phyloP scores from a whole-genome alignment of 768 basidiomycete species.

The Mycena filopes region DNA sequence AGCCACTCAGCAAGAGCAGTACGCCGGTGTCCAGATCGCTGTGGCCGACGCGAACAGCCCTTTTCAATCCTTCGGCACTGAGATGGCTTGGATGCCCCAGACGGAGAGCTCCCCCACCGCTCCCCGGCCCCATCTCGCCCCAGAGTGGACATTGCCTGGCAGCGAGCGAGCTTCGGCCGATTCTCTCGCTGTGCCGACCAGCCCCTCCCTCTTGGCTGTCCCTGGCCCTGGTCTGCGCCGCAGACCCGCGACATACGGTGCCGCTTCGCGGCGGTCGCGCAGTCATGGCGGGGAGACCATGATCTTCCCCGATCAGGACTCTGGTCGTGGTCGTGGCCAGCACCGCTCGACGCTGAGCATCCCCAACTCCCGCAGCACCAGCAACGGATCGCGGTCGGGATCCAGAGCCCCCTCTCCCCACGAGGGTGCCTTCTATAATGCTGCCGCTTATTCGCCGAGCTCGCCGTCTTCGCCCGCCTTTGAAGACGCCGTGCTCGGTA shows the following conservation, averaged over 20 bases:
- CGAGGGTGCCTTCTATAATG: constrained; percentile 1
- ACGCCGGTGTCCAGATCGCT: constrained; percentile 18
- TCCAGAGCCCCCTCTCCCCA: constrained; percentile 21
- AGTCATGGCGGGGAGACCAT: constrained; percentile 25
- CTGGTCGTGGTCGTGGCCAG: constrained; percentile 30
- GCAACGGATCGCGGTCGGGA: constrained; percentile 19
- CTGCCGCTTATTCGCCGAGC: constrained; percentile 15
- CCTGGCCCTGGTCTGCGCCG: constrained; percentile 24
- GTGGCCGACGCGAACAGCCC: constrained; percentile 7
- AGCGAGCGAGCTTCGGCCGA: constrained; percentile 3
- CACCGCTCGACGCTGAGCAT: constrained; percentile 31
- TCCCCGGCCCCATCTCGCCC: neutral
- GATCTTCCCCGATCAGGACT: constrained; percentile 10
- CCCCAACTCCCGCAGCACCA: constrained; percentile 30
- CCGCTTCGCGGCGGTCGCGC: constrained; percentile 21
- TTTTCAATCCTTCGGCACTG: constrained; percentile 11
- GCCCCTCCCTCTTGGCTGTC: constrained; percentile 31
- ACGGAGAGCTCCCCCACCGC: neutral
- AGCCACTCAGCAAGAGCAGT: neutral
- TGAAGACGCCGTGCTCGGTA: constrained; percentile 24
- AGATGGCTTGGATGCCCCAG: constrained; percentile 21
- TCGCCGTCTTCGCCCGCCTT: constrained; percentile 29
- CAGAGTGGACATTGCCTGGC: constrained; percentile 21
- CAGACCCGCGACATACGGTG: constrained; percentile 9
- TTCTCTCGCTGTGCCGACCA: constrained; percentile 10